Evolutionary conservation across 805 yeast genomes (phyloP).

Genomic region (Komagataella phaffii): DNA sequence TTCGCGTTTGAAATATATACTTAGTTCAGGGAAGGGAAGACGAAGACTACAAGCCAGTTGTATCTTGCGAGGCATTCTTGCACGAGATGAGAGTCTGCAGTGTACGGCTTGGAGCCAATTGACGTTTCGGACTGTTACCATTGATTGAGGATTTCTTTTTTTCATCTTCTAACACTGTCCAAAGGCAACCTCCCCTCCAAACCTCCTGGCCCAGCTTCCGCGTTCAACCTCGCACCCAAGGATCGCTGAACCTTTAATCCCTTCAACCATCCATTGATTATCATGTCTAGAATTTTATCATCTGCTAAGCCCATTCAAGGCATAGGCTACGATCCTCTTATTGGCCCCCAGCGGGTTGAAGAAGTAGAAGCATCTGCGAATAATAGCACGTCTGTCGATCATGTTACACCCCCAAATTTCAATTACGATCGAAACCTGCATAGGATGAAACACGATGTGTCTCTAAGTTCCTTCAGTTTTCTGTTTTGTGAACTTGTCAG

Average conservation of each 20-base stretch:
- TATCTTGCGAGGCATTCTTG: too few relatives aligned
- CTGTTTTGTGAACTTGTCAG: conserved; percentile 60
- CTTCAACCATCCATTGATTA: neutral
- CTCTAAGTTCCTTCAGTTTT: conserved; percentile 52
- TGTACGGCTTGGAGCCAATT: neutral
- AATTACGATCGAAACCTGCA: conserved; percentile 62
- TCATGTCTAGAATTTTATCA: neutral
- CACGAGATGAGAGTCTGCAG: too few relatives aligned
- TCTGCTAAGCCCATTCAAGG: neutral
- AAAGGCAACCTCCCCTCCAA: neutral
- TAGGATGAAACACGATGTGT: conserved; percentile 55
- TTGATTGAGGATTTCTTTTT: neutral
- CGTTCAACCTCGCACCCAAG: neutral
- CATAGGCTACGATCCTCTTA: conserved; percentile 26
- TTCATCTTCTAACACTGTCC: too few relatives aligned
- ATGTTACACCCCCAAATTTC: conserved; percentile 7
- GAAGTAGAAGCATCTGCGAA: conserved; percentile 2
- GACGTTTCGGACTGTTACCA: neutral
- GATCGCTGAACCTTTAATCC: neutral
- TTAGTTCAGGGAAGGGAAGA: too few relatives aligned
- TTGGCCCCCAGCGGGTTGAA: conserved; percentile 26
- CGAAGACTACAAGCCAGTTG: too few relatives aligned
- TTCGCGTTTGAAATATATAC: neutral
- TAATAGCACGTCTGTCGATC: conserved; percentile 20
- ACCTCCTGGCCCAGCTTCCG: neutral